Conservation (phyloP, 2,329 filamentous ascomycete genomes). For the Tolypocladium paradoxum region DNA sequence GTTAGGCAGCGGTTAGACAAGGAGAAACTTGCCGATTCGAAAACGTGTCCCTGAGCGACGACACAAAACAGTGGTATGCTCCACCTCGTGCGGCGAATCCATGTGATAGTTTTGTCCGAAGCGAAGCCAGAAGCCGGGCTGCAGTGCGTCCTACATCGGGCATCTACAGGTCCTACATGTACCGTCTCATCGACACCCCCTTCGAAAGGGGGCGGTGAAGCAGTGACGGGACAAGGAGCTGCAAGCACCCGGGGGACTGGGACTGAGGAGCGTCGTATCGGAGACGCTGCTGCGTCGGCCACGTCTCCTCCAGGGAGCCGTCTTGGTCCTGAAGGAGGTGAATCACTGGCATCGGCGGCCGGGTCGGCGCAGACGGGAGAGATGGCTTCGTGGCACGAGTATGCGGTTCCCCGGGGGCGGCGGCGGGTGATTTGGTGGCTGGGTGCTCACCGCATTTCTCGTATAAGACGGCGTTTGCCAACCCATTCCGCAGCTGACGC, state of each 20-base stretch:
- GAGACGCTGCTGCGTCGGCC: too few relatives aligned
- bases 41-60: neutral
- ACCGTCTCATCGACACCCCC: neutral
- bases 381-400: neutral
- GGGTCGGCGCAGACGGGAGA: neutral
- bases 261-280: neutral
- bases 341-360: neutral
- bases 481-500: neutral
- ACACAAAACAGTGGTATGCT: neutral
- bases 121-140: neutral
- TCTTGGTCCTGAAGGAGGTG: neutral
- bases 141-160: neutral
- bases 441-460: neutral
- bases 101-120: neutral
- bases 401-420: neutral
- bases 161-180: neutral
- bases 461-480: neutral
- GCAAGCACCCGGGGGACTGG: neutral
- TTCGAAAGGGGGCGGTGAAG: neutral
- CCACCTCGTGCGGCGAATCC: neutral
- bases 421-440: neutral
- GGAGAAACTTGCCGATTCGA: neutral
- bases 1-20: neutral
- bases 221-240: neutral
- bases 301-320: neutral